phyloP scores from a whole-genome alignment of 257 asterid species.

The Craterostigma plantagineum region DNA sequence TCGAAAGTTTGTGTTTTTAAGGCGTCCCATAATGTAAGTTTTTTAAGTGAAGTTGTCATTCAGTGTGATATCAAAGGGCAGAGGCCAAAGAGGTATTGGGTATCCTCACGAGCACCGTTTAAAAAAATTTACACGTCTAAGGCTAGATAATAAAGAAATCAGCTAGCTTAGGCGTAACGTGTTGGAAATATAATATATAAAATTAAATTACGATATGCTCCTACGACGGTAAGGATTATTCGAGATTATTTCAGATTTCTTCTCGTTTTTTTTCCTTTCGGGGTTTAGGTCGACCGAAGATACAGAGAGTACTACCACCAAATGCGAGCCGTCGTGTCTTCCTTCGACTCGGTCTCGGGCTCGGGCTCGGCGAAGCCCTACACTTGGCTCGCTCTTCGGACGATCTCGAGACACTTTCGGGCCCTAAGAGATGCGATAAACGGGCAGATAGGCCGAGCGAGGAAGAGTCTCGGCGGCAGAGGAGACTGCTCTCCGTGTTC shows the following conservation, averaged over 20 bases:
- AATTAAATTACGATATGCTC: no score
- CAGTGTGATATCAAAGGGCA: no score
- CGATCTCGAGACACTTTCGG: conserved; percentile 82
- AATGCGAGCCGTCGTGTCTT: conserved; percentile 65
- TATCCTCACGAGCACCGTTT: no score
- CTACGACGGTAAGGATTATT: no score
- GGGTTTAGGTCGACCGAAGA: conserved; percentile 60
- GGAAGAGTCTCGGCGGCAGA: conserved; percentile 59
- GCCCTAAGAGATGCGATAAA: conserved; percentile 60
- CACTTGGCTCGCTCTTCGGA: conserved; percentile 71
- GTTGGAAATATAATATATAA: no score
- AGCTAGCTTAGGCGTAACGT: no score
- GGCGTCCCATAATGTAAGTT: background rate
- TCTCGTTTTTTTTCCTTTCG: background rate
- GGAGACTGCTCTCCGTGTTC: conserved; percentile 26
- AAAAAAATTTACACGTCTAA: no score
- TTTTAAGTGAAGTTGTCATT: no score
- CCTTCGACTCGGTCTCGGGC: conserved; percentile 62
- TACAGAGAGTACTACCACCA: conserved; percentile 80
- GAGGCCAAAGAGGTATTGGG: no score
- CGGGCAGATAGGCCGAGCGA: conserved; percentile 37
- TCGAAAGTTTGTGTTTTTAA: background rate
- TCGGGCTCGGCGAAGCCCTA: conserved; percentile 63
- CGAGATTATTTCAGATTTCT: background rate
- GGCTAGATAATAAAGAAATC: no score